Evolutionary conservation across 805 yeast genomes (phyloP), one percentile per base, ranked within the genome.

Genomic region (Maudiozyma bulderi): DNA sequence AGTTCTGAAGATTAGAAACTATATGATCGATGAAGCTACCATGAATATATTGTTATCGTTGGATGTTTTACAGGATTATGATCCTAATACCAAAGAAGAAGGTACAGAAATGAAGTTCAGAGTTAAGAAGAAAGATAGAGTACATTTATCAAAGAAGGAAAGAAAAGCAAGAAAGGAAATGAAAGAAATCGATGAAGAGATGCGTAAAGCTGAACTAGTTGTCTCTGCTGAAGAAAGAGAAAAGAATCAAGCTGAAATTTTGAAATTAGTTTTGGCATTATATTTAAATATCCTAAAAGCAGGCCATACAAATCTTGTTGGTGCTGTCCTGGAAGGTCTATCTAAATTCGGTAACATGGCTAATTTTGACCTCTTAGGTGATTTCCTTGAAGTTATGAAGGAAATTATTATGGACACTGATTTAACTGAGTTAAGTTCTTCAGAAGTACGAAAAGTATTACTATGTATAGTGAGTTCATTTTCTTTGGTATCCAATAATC

Each of bases 271-370:
- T 31, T 72, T 93, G 52, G 74, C 83, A 0, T 67, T 87, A 20
- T 93, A 93, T 62, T 70, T 93, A 55, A 89, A 86, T 54, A 78
- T 91, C 32, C 72, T 93, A 53, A 84, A 77, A 62, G 75, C 75
- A 14, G 74, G 79, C 43, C 77, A 81, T 15, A 76, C 80, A 38
- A 75, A 77, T 15, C 70, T 93, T 47, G 81, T 88, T 73, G 96
- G 95, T 7, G 75, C 91, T 0, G 95, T 91, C 0, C 72, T 93
- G 48, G 98, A 93, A 69, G 98, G 98, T 3, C 69, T 93, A 49
- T 86, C 97, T 1, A 80, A 80, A 60, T 89, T 83, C 62, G 96
- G 98, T 2, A 93, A 84, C 59, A 82, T 90, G 81, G 89, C 95
- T 28, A 93, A 93, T 62, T 80, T 91, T 50, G 98, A 93, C 55